A percentile compares a stretch with the other conserved stretches of the same genome.
These are phyloP conservation scores for Blastomyces emzantsi DNA, from an alignment of 2,329 filamentous ascomycete genomes.

Conservation along the genomic window DNA sequence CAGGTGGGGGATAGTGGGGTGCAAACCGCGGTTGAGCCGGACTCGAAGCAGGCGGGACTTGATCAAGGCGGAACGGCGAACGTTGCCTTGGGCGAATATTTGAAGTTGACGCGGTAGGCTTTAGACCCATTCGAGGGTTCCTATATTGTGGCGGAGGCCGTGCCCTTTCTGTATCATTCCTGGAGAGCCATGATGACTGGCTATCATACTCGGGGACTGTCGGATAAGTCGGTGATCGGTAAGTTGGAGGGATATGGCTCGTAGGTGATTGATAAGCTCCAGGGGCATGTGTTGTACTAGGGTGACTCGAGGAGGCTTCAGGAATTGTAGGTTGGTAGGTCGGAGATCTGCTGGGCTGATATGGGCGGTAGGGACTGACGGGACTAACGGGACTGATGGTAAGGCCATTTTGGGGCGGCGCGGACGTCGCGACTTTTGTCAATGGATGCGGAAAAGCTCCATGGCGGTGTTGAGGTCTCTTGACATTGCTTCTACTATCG, in stretches of 20 bases:
- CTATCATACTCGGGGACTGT: background rate
- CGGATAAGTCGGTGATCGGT: conserved; percentile 9
- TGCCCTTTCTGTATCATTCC: background rate
- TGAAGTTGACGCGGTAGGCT: conserved; percentile 29
- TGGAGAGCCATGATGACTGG: background rate
- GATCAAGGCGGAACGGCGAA: conserved; percentile 12
- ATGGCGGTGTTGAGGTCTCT: conserved; percentile 20
- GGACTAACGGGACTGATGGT: background rate
- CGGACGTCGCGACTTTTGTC: background rate
- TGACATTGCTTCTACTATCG: conserved; percentile 21
- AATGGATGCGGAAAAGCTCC: conserved; percentile 15
- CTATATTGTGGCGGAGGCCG: conserved; percentile 1
- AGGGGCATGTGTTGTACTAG: conserved; percentile 1
- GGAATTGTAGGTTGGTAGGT: conserved; percentile 8
- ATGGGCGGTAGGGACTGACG: background rate
- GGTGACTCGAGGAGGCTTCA: conserved; percentile 6
- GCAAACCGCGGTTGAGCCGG: conserved; percentile 25
- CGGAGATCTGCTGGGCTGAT: conserved; percentile 5
- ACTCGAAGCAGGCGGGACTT: conserved; percentile 6
- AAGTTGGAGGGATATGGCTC: background rate
- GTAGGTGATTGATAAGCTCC: conserved; percentile 10
- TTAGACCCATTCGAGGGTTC: conserved; percentile 7
- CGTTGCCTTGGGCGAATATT: conserved; percentile 23
- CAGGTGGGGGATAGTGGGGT: conserved; percentile 21
- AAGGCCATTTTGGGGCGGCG: background rate